These are phyloP conservation scores for Candida frijolesensis DNA, from an alignment of 1,139 yeast genomes.

Conservation along the genomic window DNA sequence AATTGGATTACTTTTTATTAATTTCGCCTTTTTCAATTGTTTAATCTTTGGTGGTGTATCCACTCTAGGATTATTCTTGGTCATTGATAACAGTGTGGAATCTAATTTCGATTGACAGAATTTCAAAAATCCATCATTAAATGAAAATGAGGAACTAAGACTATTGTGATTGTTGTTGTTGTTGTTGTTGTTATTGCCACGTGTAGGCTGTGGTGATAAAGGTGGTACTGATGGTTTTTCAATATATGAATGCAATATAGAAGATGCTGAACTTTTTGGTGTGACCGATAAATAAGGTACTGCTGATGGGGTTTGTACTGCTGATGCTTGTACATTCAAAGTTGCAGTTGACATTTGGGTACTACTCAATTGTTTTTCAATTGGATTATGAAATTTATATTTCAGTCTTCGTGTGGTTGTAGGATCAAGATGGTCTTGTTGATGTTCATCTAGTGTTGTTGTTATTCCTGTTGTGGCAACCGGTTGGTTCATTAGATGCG, in stretches of 20 bases:
- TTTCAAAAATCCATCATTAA: slow-evolving; percentile 3
- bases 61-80: slow-evolving; percentile 7
- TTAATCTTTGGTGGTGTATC: slow-evolving; percentile 23
- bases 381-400: slow-evolving; percentile 43
- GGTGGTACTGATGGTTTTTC: slow-evolving; percentile 7
- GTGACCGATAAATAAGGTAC: neutral
- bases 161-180: neutral
- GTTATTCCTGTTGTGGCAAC: slow-evolving; percentile 11
- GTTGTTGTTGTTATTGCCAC: slow-evolving; percentile 1
- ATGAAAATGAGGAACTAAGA: slow-evolving; percentile 2
- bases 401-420: neutral
- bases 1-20: slow-evolving; percentile 22
- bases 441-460: no score
- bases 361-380: slow-evolving; percentile 22
- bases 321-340: slow-evolving; percentile 20
- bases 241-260: slow-evolving; percentile 5
- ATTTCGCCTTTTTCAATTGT: slow-evolving; percentile 18
- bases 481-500: slow-evolving; percentile 25
- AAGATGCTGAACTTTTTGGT: slow-evolving; percentile 4
- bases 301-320: slow-evolving; percentile 2
- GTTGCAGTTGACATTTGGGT: slow-evolving; percentile 29
- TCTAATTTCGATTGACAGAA: slow-evolving; percentile 1
- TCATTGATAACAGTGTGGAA: neutral
- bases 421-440: neutral
- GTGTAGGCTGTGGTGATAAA: slow-evolving; percentile 2